Evolutionary conservation across 306 rosid genomes (phyloP).

Genomic region (Sophora flavescens): DNA sequence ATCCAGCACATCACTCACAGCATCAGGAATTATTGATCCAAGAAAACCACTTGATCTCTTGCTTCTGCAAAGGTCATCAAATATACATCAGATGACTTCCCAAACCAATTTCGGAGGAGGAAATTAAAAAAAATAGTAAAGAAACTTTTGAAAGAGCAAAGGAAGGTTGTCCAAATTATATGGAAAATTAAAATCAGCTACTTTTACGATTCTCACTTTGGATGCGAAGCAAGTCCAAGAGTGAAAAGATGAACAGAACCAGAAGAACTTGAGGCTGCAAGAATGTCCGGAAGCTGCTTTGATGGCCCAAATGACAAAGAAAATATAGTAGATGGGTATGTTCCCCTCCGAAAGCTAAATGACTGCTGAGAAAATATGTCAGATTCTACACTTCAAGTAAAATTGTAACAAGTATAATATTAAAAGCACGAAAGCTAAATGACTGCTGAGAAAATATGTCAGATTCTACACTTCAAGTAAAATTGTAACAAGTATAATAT

Average conservation of each 20-base stretch:
- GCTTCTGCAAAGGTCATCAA: conserved; percentile 56
- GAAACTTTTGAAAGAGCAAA: conserved; percentile 13
- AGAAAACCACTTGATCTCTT: conserved; percentile 77
- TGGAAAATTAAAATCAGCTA: conserved; percentile 31
- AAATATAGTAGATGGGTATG: conserved; percentile 84
- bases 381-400: conserved; percentile 40
- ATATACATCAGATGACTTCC: conserved; percentile 19
- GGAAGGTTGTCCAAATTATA: conserved; percentile 15
- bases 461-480: conserved; percentile 40
- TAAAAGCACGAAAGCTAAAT: conserved; percentile 45
- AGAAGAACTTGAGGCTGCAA: conserved; percentile 89
- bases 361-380: conserved; percentile 66
- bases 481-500: conserved; percentile 10
- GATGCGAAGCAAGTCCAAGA: conserved; percentile 70
- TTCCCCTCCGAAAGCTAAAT: conserved; percentile 94
- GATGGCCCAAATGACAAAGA: conserved; percentile 93
- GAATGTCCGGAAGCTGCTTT: conserved; percentile 80
- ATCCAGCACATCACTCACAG: conserved; percentile 79
- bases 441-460: conserved; percentile 66
- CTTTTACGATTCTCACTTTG: conserved; percentile 63
- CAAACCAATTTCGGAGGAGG: conserved; percentile 45
- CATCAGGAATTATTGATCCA: conserved; percentile 86
- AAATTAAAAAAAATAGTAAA: conserved; percentile 28
- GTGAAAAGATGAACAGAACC: conserved; percentile 93
- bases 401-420: conserved; percentile 10